A percentile compares a stretch with the other conserved stretches of the same genome.
Conservation (phyloP, 768 basidiomycete genomes). For the Auriculariales sp. region DNA sequence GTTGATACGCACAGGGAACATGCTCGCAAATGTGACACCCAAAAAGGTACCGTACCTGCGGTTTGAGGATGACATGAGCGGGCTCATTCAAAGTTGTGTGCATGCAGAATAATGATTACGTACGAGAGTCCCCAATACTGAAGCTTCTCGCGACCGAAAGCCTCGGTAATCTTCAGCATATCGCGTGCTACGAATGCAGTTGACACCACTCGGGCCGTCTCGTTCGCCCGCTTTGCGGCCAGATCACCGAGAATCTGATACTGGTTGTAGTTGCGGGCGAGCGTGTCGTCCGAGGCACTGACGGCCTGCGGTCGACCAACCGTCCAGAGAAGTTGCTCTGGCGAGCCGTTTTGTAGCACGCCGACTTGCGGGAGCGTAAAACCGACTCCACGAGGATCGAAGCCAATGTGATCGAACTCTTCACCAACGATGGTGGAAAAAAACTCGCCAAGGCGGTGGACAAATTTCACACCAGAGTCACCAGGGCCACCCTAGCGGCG, state of each 20-base stretch:
- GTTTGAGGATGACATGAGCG: too few species aligned
- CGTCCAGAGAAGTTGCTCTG: too few species aligned
- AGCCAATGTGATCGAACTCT: conserved; percentile 11
- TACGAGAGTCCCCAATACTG: conserved; percentile 20
- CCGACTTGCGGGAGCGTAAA: conserved; percentile 8
- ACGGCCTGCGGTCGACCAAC: too few species aligned
- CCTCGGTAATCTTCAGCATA: conserved; percentile 22
- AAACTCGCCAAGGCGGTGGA: not conserved
- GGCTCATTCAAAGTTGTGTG: too few species aligned
- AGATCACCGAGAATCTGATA: not conserved
- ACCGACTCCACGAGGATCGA: conserved; percentile 13
- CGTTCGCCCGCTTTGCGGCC: not conserved
- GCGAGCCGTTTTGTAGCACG: conserved; percentile 7
- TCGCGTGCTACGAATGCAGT: conserved; percentile 24
- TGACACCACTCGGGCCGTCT: conserved; percentile 14
- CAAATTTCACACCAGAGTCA: conserved; percentile 8
- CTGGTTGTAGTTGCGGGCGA: too few species aligned
- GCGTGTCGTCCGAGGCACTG: too few species aligned
- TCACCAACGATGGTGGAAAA: conserved; percentile 8
- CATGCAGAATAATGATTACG: too few species aligned
- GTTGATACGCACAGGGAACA: not conserved
- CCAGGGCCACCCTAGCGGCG: conserved; percentile 11
- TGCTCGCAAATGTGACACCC: not conserved
- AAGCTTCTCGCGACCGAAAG: conserved; percentile 18
- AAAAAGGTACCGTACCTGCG: conserved; percentile 3